phyloP scores from a whole-genome alignment of 805 yeast genomes.

The Starmerella etchellsii region DNA sequence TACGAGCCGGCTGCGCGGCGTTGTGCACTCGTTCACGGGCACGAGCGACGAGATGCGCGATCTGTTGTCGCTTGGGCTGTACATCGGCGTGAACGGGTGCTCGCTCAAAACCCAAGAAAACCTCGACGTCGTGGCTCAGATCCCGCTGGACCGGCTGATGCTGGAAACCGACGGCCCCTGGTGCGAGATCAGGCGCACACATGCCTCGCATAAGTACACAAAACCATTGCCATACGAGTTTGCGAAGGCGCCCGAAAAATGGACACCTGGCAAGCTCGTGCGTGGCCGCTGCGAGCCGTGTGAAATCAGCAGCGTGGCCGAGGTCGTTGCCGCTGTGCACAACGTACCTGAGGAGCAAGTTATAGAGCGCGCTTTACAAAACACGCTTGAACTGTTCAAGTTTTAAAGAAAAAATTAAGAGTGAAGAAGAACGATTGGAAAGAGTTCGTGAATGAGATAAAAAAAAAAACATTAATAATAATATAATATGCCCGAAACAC shows the following conservation, averaged over 20 bases:
- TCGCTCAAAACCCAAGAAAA: slow-evolving; percentile 71
- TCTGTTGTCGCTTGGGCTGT: slow-evolving; percentile 47
- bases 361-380: slow-evolving; percentile 39
- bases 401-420: not conserved
- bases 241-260: slow-evolving; percentile 54
- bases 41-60: slow-evolving; percentile 46
- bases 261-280: slow-evolving; percentile 36
- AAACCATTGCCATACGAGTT: slow-evolving; percentile 40
- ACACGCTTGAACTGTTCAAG: slow-evolving; percentile 38
- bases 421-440: too few species aligned
- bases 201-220: slow-evolving; percentile 49
- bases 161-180: slow-evolving; percentile 97
- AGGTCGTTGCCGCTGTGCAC: slow-evolving; percentile 44
- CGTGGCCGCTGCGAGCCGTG: slow-evolving; percentile 91
- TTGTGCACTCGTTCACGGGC: slow-evolving; percentile 94
- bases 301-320: slow-evolving; percentile 66
- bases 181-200: slow-evolving; percentile 86
- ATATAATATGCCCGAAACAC: too few species aligned
- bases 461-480: too few species aligned
- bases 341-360: slow-evolving; percentile 33
- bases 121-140: slow-evolving; percentile 44
- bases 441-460: too few species aligned
- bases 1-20: slow-evolving; percentile 37
- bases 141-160: slow-evolving; percentile 63
- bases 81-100: slow-evolving; percentile 84